phyloP scores from a whole-genome alignment of 192 early-diverging fungal species.

The Linnemannia hyalina region DNA sequence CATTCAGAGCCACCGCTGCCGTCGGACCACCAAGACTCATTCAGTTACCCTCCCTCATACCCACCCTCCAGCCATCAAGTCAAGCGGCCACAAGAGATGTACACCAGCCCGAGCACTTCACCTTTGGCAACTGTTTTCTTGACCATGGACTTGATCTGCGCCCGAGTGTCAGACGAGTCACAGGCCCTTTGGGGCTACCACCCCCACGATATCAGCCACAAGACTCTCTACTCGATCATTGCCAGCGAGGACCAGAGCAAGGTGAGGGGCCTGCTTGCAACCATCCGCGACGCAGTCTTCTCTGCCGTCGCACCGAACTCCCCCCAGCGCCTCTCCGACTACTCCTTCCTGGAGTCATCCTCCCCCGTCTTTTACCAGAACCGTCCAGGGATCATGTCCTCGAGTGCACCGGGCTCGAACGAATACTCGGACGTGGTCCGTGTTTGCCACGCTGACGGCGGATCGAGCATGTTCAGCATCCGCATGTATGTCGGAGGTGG shows the following conservation, averaged over 20 bases:
- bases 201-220: slow-evolving; percentile 66
- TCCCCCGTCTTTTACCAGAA: slow-evolving; percentile 54
- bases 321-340: slow-evolving; percentile 20
- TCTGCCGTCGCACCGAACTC: slow-evolving; percentile 20
- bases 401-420: slow-evolving; percentile 54
- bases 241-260: slow-evolving; percentile 59
- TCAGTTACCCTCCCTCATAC: slow-evolving; percentile 23
- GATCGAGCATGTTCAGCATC: slow-evolving; percentile 61
- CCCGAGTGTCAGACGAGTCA: slow-evolving; percentile 65
- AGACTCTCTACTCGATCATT: slow-evolving; percentile 64
- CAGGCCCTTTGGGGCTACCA: slow-evolving; percentile 66
- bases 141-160: slow-evolving; percentile 66
- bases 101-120: slow-evolving; percentile 26
- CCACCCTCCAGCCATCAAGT: slow-evolving; percentile 28
- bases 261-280: slow-evolving; percentile 50
- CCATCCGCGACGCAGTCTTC: slow-evolving; percentile 58
- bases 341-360: slow-evolving; percentile 38
- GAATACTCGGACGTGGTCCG: slow-evolving; percentile 64
- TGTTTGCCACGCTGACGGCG: slow-evolving; percentile 59
- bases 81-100: slow-evolving; percentile 47
- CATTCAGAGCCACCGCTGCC: slow-evolving; percentile 36
- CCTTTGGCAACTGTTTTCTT: slow-evolving; percentile 60
- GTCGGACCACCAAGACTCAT: slow-evolving; percentile 32
- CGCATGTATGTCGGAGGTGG: slow-evolving; percentile 71
- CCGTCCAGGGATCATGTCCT: slow-evolving; percentile 51